phyloP scores from a whole-genome alignment of 495 filamentous ascomycete species.

The Chaetomium cochliodes region DNA sequence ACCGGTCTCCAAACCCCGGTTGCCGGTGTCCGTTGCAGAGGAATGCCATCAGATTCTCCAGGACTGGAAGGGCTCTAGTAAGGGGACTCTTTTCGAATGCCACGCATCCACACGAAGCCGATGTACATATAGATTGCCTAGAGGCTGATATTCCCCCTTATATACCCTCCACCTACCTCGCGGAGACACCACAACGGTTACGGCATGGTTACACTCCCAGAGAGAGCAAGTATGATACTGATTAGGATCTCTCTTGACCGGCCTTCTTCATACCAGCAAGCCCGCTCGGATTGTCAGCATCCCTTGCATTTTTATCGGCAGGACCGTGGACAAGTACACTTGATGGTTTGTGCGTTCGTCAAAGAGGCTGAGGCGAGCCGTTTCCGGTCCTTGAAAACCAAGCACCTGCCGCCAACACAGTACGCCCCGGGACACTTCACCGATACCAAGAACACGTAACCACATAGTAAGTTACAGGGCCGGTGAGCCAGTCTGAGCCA shows the following conservation, averaged over 20 bases:
- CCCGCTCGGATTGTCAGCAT: not conserved
- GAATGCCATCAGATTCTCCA: too few relatives aligned
- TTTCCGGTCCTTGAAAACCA: not conserved
- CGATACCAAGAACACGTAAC: too few relatives aligned
- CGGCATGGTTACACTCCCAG: not conserved
- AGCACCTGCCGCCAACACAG: not conserved
- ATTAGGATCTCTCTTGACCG: not conserved
- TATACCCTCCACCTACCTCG: not conserved
- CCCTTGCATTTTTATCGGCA: not conserved
- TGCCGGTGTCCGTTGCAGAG: too few relatives aligned
- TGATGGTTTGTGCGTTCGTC: not conserved
- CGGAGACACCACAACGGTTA: not conserved
- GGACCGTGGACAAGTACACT: not conserved
- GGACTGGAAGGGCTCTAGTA: too few relatives aligned
- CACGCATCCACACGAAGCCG: too few relatives aligned
- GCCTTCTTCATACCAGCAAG: too few relatives aligned
- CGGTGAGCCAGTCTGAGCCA: not conserved
- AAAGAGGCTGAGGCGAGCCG: not conserved
- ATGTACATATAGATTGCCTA: too few relatives aligned
- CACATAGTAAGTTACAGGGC: not conserved
- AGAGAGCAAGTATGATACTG: not conserved
- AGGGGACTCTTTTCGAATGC: too few relatives aligned
- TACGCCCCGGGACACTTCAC: too few relatives aligned
- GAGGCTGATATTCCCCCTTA: not conserved
- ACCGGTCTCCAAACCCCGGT: too few relatives aligned